Base-by-base conservation (phyloP, 441 rosid genomes). In the Euphorbia schlechtendalii region DNA sequence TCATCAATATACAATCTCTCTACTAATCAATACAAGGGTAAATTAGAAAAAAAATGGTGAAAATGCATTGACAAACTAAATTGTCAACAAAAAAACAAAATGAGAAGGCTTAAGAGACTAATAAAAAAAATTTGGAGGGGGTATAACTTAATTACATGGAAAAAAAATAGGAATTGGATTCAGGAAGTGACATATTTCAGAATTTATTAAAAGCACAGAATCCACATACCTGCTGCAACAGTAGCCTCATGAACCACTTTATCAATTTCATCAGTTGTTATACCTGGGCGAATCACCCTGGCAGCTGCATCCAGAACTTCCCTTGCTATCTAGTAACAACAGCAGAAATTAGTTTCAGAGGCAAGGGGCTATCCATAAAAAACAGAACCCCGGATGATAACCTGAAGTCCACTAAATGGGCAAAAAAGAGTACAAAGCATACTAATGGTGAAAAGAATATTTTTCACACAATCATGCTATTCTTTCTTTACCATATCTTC, bases 251-350 rank as follows among this genome's bases (percentile, higher is more conserved):
- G 97, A 74, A 87, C 96, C 63, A 86, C 96, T 54, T 80, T 80
- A 83, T 93, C 97, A 78, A 93, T 87, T 83, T 90, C 97, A 82
- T 93, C 97, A 22, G 98, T 90, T 53, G 95, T 93, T 59, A 93
- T 88, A 58, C 97, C 97, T 45, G 97, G 91, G 69, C 72, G 73
- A 78, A 90, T 83, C 32, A 82, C 59, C 56, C 79, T 80, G 59
- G 97, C 97, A 22, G 88, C 98, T 52, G 87, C 98, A 81, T 93
- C 97, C 84, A 93, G 71, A 60, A 86, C 97, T 77, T 86, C 92
- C 73, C 96, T 82, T 24, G 89, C 93, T 73, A 93, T 84, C 97
- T 90, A 72, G 60, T 41, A 70, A 43, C 10, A 18, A 53, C 25
- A 36, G 30, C 20, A 27, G 15, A 67, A 20, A 38, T 30, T 34